Conservation (phyloP, 306 rosid genomes). For the Rubus parviflorus region DNA sequence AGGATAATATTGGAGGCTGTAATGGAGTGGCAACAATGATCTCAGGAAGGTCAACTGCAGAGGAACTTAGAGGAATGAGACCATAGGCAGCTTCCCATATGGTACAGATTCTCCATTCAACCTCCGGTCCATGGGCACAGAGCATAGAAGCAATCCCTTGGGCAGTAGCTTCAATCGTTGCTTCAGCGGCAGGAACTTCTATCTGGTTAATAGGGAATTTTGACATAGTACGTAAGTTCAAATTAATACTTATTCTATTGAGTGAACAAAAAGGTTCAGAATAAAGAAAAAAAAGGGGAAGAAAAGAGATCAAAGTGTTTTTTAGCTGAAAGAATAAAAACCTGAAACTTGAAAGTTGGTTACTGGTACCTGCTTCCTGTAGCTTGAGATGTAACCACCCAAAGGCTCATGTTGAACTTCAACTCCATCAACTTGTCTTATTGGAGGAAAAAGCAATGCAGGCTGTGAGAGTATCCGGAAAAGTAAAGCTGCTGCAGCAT, state of each 20-base stretch:
- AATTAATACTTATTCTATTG: background rate
- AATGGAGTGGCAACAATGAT: constrained; percentile 88
- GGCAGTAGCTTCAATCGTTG: constrained; percentile 95
- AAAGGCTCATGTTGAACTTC: constrained; percentile 81
- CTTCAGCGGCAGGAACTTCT: constrained; percentile 92
- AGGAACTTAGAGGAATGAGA: constrained; percentile 88
- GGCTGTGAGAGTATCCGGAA: constrained; percentile 96
- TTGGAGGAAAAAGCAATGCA: constrained; percentile 90
- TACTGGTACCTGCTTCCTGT: constrained; percentile 71
- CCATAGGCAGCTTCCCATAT: constrained; percentile 99
- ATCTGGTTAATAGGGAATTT: constrained; percentile 51
- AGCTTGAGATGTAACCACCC: constrained; percentile 75
- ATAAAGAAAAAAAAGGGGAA: background rate
- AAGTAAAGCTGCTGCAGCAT: constrained; percentile 98
- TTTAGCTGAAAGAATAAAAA: constrained; percentile 3
- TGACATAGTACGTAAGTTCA: background rate
- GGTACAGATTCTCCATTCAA: constrained; percentile 99
- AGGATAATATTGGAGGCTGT: constrained; percentile 85
- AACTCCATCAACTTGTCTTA: constrained; percentile 90
- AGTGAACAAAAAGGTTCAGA: background rate
- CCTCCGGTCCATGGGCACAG: constrained; percentile 99
- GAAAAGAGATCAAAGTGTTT: constrained; percentile 1
- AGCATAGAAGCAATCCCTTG: constrained; percentile 99
- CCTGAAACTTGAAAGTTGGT: background rate
- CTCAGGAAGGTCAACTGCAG: constrained; percentile 96